phyloP scores from a whole-genome alignment of 805 yeast species.

The Ascoidea rubescens region DNA sequence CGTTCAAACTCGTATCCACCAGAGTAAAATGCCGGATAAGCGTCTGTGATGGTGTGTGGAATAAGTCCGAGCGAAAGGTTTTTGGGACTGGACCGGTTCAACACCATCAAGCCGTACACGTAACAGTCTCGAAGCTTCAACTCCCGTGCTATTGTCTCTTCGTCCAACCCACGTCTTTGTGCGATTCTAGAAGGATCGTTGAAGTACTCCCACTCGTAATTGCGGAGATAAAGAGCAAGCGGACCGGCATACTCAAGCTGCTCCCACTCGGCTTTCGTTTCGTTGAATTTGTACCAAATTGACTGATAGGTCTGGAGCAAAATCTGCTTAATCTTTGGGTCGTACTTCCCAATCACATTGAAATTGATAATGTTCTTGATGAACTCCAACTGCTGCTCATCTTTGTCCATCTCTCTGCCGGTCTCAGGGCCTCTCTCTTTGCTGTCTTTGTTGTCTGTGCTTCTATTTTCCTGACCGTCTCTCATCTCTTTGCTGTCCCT shows the following conservation, averaged over 20 bases:
- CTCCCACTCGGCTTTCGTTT: constrained; percentile 48
- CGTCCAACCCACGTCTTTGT: constrained; percentile 1
- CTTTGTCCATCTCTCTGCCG: background rate
- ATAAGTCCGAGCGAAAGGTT: constrained; percentile 61
- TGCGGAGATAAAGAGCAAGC: constrained; percentile 47
- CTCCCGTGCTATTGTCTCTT: constrained; percentile 1
- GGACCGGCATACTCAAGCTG: constrained; percentile 62
- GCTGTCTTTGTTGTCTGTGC: too few relatives aligned
- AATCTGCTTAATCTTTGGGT: constrained; percentile 54
- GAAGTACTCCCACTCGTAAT: constrained; percentile 18
- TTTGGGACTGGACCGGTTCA: constrained; percentile 54
- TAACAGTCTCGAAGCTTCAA: constrained; percentile 22
- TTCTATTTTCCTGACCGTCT: too few relatives aligned
- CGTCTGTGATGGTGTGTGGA: constrained; percentile 35
- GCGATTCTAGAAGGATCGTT: background rate
- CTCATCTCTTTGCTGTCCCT: too few relatives aligned
- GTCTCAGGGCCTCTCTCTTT: too few relatives aligned
- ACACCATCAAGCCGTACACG: constrained; percentile 54
- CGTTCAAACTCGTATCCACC: constrained; percentile 37
- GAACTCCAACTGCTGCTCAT: constrained; percentile 34
- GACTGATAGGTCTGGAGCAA: constrained; percentile 59
- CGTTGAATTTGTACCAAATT: constrained; percentile 52
- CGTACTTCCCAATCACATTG: constrained; percentile 68
- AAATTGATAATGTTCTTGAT: constrained; percentile 57
- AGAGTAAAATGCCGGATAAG: constrained; percentile 22